Evolutionary conservation across 176 grass and related monocot genomes (phyloP).

Genomic region (Tuctoria greenei): DNA sequence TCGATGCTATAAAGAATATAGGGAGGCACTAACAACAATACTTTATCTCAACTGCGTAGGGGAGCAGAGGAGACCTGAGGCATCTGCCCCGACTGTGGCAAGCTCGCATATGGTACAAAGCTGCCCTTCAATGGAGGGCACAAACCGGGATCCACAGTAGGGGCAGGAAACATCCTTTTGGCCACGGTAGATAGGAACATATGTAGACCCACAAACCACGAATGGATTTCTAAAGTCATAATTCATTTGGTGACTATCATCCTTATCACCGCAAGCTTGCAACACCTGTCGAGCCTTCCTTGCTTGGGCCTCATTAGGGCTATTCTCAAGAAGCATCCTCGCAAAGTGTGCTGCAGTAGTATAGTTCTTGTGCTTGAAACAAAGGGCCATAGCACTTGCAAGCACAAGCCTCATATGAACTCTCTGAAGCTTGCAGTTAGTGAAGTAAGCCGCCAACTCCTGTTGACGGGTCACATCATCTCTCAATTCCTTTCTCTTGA

Average conservation of each 20-base stretch:
- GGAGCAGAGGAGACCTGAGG: slow-evolving; percentile 88
- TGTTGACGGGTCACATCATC: slow-evolving; percentile 66
- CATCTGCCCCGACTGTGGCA: slow-evolving; percentile 68
- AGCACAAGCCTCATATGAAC: slow-evolving; percentile 90
- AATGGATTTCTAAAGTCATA: slow-evolving; percentile 97
- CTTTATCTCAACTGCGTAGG: slow-evolving; percentile 81
- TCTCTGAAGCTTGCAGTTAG: slow-evolving; percentile 95
- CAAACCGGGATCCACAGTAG: slow-evolving; percentile 71
- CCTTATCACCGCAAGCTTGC: slow-evolving; percentile 59
- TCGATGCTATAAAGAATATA: slow-evolving; percentile 48
- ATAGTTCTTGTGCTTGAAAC: slow-evolving; percentile 70
- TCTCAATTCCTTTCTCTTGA: slow-evolving; percentile 80
- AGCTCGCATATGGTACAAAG: slow-evolving; percentile 94
- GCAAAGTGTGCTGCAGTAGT: slow-evolving; percentile 82
- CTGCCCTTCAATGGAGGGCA: slow-evolving; percentile 65
- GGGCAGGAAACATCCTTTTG: slow-evolving; percentile 93
- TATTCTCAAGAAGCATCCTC: slow-evolving; percentile 81
- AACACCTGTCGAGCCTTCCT: slow-evolving; percentile 81
- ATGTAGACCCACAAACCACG: slow-evolving; percentile 81
- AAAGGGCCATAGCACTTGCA: slow-evolving; percentile 69
- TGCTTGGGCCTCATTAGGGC: slow-evolving; percentile 65
- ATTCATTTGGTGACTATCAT: slow-evolving; percentile 68
- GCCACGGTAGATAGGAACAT: slow-evolving; percentile 89
- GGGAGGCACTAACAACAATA: slow-evolving; percentile 39
- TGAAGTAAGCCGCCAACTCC: slow-evolving; percentile 94